Base-by-base conservation (phyloP, 2,329 filamentous ascomycete genomes). In the Daldinia eschscholtzii region DNA sequence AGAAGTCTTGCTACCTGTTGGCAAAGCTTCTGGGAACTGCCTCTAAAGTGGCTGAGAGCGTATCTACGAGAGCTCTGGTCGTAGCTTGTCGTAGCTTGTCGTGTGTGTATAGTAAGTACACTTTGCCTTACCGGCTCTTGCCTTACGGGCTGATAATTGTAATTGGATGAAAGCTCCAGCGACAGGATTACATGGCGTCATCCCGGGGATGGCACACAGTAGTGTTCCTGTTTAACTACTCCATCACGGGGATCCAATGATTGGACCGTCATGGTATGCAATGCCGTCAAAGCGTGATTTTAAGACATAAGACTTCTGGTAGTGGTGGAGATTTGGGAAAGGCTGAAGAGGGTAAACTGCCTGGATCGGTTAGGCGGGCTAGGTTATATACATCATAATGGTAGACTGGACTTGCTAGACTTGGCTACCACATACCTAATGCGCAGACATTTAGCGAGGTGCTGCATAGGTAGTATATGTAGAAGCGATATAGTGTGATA, bases 131-230 rank as follows among this genome's bases (percentile, higher is more conserved):
- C 33, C 35, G 46, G 26, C 42, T 57, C 52, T 35, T 66, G 39
- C 56, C 55, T 56, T 41, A n/a, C 6, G 52, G 39, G 5, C 5
- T 57, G 7, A 57, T 33, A 44, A 46, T 59, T 20, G 28, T 30
- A 26, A 65, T 67, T 71, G 66, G 57, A 18, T 35, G 20, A 9
- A 58, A 64, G 39, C 56, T 63, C 61, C 61, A 55, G 57, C 39
- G 35, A 65, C 15, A 67, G 61, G 67, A 67, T 67, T 61, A 55
- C 55, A 71, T 70, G 58, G 67, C 66, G 67, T 65, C 70, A 71
- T 64, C 57, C 58, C 39, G 33, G 56, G 48, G 44, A 65, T 67
- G 61, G 46, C 52, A 65, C 35, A 42, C 23, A 28, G 35, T 57
- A 57, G 35, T 57, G 48, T 57, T 58, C 62, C 35, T 64, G 37